Evolutionary conservation across 306 rosid genomes (phyloP).

Genomic region (Prunus davidiana): DNA sequence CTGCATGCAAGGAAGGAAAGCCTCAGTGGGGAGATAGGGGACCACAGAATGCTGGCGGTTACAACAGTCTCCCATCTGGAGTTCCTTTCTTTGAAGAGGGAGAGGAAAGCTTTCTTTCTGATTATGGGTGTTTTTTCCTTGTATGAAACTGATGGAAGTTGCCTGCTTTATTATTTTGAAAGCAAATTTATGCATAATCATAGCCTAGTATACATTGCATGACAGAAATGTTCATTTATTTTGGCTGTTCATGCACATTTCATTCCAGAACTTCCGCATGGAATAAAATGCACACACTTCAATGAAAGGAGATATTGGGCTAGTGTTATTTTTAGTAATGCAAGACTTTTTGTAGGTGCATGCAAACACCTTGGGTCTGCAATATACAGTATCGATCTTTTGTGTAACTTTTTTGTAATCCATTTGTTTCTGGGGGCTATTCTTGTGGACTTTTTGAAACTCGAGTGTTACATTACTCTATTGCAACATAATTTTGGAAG

Average conservation of each 20-base stretch:
- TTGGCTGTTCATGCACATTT: neutral
- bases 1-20: constrained; percentile 32
- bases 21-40: constrained; percentile 44
- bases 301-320: neutral
- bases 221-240: neutral
- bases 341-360: neutral
- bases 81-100: constrained; percentile 38
- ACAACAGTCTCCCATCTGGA: constrained; percentile 33
- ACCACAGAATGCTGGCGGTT: constrained; percentile 31
- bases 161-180: neutral
- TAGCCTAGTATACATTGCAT: neutral
- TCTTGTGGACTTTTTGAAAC: neutral
- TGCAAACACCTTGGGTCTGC: neutral
- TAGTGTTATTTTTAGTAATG: neutral
- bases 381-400: neutral
- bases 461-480: neutral
- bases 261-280: neutral
- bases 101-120: constrained; percentile 43
- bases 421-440: neutral
- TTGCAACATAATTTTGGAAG: neutral
- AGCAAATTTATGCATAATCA: neutral
- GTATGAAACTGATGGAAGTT: constrained; percentile 25
- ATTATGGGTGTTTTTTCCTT: constrained; percentile 42
- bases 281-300: neutral
- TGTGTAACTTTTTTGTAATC: neutral